These are phyloP conservation scores for Magnaporthiopsis incrustans DNA, from an alignment of 2,329 filamentous ascomycete genomes.

Conservation along the genomic window DNA sequence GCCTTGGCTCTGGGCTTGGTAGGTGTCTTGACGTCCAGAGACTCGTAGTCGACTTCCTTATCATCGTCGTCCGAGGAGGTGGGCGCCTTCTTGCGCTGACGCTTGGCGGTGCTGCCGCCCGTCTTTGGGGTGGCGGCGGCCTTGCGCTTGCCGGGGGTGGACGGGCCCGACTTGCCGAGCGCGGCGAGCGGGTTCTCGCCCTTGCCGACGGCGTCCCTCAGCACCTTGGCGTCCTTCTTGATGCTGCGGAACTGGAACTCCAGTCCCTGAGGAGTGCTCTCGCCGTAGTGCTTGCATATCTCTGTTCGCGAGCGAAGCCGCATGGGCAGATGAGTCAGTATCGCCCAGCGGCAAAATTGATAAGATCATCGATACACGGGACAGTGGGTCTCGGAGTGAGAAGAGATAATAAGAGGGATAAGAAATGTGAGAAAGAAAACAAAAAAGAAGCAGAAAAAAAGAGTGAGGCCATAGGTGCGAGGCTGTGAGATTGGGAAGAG, in stretches of 20 bases:
- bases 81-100: slow-evolving; percentile 3
- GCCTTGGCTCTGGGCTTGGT: slow-evolving; percentile 8
- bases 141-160: slow-evolving; percentile 18
- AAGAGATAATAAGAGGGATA: no score
- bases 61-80: slow-evolving; percentile 17
- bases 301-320: slow-evolving; percentile 29
- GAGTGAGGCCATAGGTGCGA: neutral
- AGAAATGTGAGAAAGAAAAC: no score
- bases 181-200: slow-evolving; percentile 35
- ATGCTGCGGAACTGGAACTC: slow-evolving; percentile 52
- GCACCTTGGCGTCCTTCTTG: slow-evolving; percentile 42
- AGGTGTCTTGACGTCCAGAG: slow-evolving; percentile 19
- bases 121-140: slow-evolving; percentile 2
- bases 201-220: slow-evolving; percentile 34
- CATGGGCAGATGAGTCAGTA: slow-evolving; percentile 1
- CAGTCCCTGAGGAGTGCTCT: slow-evolving; percentile 49
- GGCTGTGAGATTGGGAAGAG: neutral
- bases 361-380: neutral
- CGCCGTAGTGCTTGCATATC: slow-evolving; percentile 52
- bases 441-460: neutral
- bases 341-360: neutral
- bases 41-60: slow-evolving; percentile 21
- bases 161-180: slow-evolving; percentile 16
- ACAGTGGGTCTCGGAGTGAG: no score
- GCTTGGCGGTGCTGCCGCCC: slow-evolving; percentile 5